Evolutionary conservation across 306 rosid genomes (phyloP), one percentile per base, ranked within the genome.

Genomic region (Pachyrhizus erosus): DNA sequence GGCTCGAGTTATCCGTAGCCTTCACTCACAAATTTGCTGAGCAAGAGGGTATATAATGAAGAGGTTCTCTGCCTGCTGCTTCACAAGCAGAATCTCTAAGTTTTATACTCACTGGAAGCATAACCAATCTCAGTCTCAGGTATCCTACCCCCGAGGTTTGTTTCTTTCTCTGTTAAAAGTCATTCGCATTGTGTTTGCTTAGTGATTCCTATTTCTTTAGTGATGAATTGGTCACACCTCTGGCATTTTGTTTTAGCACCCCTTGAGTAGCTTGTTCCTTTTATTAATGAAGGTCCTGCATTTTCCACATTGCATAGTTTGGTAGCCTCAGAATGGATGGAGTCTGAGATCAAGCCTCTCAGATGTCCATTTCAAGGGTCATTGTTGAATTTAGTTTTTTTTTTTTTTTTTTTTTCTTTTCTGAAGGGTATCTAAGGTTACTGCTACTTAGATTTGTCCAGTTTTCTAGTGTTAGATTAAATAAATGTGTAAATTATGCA

Each of bases 21-120:
- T 88, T 91, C 87, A 94, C 97, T 90, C 77, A 29, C 82, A 88
- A 90, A 84, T 90, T 83, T 86, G 33, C 57, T 70, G 42, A 31
- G 58, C 2, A 75, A 52, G 75, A 6, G 71, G 11, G 71, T 91
- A 89, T 88, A 91, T 85, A 84, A 91, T 91, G 98, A 90, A 88
- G 94, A 83, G 81, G 77, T 84, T 90, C 77, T 79, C 52, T 48
- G 31, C 62, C 9, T 90, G 91, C 89, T 85, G 85, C 81, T 85
- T 87, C 96, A 84, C 87, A 76, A 74, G 83, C 64, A 83, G 81
- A 88, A 65, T 55, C 34, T 77, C 89, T 26, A 70, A 86, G 40
- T 82, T 40, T 86, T 80, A 66, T 70, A 79, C 76, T 75, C 85
- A 82, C 79, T 10, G 74, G 54, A 82, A 85, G 34, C 84, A 23